Base-by-base conservation (phyloP, 1,284 basidiomycete genomes). In the Sanghuangporus sanghuang region DNA sequence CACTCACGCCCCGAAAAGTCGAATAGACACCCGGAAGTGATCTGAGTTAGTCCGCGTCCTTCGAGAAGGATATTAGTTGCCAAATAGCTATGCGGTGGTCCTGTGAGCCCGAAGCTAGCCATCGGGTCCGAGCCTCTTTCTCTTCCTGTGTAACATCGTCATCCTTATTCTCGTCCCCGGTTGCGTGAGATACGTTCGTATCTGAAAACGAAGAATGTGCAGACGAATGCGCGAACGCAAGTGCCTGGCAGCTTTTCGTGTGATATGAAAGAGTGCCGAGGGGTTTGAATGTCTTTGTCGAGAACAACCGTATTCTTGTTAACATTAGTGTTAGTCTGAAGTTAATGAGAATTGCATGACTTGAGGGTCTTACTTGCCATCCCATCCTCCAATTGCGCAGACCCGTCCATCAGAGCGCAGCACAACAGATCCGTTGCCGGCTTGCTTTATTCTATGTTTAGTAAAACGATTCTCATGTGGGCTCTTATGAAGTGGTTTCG, bases 351-450 rank as follows among this genome's bases (percentile, higher is more conserved):
- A 39, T 48, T 6, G 27, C 6, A 8, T 52, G 42, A 8, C 14
- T n/a, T 27, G 18, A 48, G 23, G 23, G 6, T 75, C 87, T 69
- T 68, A 93, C 93, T 81, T 85, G 39, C 94, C 93, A 68, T 96
- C 93, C 94, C 94, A 96, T 0, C 93, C 91, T 2, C 90, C 93
- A 1, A 93, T 77, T 0, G 91, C 92, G 67, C 92, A 90, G 0
- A 95, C 84, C 35, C 82, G 80, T 0, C 86, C 90, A 69, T 91
- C 86, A 44, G 85, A 79, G 18, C 85, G 85, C n/a, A 95, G 83
- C 1, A 86, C 81, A 27, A 95, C 74, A 3, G 85, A 82, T 0
- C 82, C 81, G 69, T 94, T 93, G 1, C 94, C 93, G 0, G 91
- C 85, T 67, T 92, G 81, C 69, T 89, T 93, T n/a, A 86, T 93